Conservation (phyloP, 768 basidiomycete genomes). For the Daedalea quercina region DNA sequence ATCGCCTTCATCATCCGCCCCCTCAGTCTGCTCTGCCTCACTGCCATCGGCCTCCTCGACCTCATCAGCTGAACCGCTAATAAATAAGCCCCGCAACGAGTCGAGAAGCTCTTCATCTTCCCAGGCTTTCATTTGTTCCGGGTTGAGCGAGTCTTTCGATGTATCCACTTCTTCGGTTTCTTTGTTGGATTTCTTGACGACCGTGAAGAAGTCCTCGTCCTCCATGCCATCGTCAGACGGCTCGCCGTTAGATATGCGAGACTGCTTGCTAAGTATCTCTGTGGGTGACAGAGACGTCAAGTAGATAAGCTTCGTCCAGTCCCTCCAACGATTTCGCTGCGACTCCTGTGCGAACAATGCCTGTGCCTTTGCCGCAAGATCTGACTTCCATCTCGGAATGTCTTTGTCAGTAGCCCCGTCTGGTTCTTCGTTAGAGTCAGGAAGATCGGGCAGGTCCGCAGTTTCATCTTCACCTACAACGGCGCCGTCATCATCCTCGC, state of each 20-base stretch:
- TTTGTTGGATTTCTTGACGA: constrained; percentile 34
- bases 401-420: constrained; percentile 37
- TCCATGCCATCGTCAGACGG: not conserved
- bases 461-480: constrained; percentile 41
- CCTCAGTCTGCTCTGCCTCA: constrained; percentile 33
- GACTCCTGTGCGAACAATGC: constrained; percentile 35
- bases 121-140: constrained; percentile 63
- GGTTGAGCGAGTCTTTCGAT: constrained; percentile 53
- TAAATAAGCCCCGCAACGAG: constrained; percentile 82
- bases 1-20: constrained; percentile 23
- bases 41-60: constrained; percentile 29
- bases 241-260: not conserved
- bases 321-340: constrained; percentile 38
- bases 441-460: constrained; percentile 31
- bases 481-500: constrained; percentile 45
- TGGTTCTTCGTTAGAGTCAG: too few species aligned
- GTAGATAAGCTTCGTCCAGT: constrained; percentile 89
- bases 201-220: constrained; percentile 74
- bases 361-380: constrained; percentile 48
- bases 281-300: constrained; percentile 57
- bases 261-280: constrained; percentile 49
- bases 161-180: constrained; percentile 61
- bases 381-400: constrained; percentile 69
- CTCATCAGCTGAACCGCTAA: constrained; percentile 56
- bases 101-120: constrained; percentile 81